Base-by-base conservation (phyloP, 2,329 filamentous ascomycete genomes). In the Trichophyton equinum region DNA sequence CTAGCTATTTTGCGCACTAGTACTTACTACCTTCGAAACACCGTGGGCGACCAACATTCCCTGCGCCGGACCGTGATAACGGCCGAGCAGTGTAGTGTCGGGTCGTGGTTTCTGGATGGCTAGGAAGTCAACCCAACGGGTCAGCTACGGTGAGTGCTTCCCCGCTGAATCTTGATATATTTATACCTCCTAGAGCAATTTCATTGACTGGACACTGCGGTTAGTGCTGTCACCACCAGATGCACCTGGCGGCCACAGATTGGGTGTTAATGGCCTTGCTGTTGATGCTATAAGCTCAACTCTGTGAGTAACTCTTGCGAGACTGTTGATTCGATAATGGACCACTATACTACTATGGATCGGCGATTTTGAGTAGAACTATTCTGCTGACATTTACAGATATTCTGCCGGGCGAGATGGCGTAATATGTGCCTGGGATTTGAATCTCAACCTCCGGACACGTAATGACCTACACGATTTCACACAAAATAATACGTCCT, bases 331-430 rank as follows among this genome's bases (percentile, higher is more conserved):
- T 36, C 6, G 27, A 55, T 5, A 8, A 11, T n/a, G 15, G 27
- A 36, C n/a, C 7, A 33, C 25, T n/a, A 27, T n/a, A 3, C n/a
- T 22, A 15, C 51, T 7, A n/a, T 13, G 4, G n/a, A 9, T 27
- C n/a, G 6, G n/a, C 44, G 20, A 20, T 20, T 36, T 60, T 22
- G 18, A 58, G 59, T 60, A 58, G 62, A 63, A 64, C 59, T 57
- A 59, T 61, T 61, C 66, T 70, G 66, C 69, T 58, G n/a, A 11
- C n/a, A 44, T 13, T 53, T 20, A 62, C 67, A 96, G 91, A 69
- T 99, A 97, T 77, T 96, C 94, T 53, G 94, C 90, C 66, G 94
- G 94, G 63, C 87, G 94, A 71, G 94, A 99, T 75, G 94, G 94
- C 68, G 88, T 94, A 58, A 87, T 99, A 67, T 99, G 94, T 77